Evolutionary conservation across 345 rosid species (phyloP), one percentile per base, ranked within the genome.

Genomic region (Rhodamnia rubescens): DNA sequence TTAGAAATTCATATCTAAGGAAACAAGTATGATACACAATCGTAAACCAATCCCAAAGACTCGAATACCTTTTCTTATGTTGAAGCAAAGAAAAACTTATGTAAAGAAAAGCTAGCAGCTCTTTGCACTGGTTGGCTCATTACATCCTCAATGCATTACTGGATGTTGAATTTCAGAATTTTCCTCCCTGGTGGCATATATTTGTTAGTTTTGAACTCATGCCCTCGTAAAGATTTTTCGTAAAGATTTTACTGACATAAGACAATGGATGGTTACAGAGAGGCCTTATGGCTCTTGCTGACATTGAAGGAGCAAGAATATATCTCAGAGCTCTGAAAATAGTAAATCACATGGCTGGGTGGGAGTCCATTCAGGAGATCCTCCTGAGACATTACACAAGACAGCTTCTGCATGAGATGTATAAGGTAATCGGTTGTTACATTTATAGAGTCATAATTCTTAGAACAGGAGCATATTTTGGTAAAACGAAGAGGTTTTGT

Each of bases 201-300:
- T 83, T 49, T 85, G 84, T 53, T 83, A 59, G 53, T 84, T 75
- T 52, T 54, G 12, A 22, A 11, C 22, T 78, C 50, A 42, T 57
- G 6, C 32, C 59, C 27, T 36, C 54, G 26, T 9, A 22, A 21
- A 24, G 15, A 10, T 74, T 75, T 26, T 87, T 36, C 54, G 26
- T 9, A 22, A 21, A 24, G 15, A 10, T 74, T 75, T 26, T 87
- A 14, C 82, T 83, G 22, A 81, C 56, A 51, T 82, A 74, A 51
- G 29, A 42, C 44, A 44, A 84, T 87, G 32, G 32, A 64, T 85
- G 49, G 24, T 53, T 84, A 57, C 97, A 97, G 98, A 94, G 98
- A 90, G 93, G 98, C 87, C 93, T 96, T 82, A 93, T 97, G 95
- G 99, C 98, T 89, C 93, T 97, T 85, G 98, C 98, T 74, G 98